Evolutionary conservation across 1,284 basidiomycete genomes (phyloP).

Genomic region (Sporisorium exsertum): DNA sequence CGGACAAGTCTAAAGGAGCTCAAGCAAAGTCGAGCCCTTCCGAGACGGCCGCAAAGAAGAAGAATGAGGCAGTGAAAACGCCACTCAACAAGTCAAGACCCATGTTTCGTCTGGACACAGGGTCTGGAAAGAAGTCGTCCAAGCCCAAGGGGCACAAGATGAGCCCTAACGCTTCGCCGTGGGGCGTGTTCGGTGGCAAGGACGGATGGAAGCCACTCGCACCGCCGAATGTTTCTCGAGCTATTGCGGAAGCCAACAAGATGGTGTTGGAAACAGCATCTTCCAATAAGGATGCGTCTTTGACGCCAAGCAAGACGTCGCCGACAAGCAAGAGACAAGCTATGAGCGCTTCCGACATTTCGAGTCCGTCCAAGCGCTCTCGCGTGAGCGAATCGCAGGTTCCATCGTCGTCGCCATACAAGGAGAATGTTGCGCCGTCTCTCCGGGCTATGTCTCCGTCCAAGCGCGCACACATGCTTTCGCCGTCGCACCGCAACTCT

Average conservation of each 20-base stretch:
- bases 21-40: constrained; percentile 8
- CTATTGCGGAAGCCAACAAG: constrained; percentile 39
- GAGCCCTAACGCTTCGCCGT: constrained; percentile 33
- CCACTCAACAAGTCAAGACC: constrained; percentile 45
- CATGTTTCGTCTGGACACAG: constrained; percentile 47
- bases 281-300: neutral
- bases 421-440: constrained; percentile 32
- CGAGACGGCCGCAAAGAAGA: constrained; percentile 22
- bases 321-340: constrained; percentile 30
- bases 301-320: constrained; percentile 5
- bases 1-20: neutral
- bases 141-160: constrained; percentile 47
- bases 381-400: constrained; percentile 4
- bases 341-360: neutral
- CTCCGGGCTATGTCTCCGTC: constrained; percentile 19
- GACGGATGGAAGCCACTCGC: constrained; percentile 50
- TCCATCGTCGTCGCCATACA: constrained; percentile 15
- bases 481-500: constrained; percentile 18
- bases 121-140: constrained; percentile 37
- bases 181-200: constrained; percentile 46
- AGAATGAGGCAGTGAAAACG: constrained; percentile 21
- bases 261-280: constrained; percentile 15
- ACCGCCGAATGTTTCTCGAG: constrained; percentile 36
- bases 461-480: constrained; percentile 26
- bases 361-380: constrained; percentile 30